Base-by-base conservation (phyloP, 768 basidiomycete genomes). In the Mycena latifolia region DNA sequence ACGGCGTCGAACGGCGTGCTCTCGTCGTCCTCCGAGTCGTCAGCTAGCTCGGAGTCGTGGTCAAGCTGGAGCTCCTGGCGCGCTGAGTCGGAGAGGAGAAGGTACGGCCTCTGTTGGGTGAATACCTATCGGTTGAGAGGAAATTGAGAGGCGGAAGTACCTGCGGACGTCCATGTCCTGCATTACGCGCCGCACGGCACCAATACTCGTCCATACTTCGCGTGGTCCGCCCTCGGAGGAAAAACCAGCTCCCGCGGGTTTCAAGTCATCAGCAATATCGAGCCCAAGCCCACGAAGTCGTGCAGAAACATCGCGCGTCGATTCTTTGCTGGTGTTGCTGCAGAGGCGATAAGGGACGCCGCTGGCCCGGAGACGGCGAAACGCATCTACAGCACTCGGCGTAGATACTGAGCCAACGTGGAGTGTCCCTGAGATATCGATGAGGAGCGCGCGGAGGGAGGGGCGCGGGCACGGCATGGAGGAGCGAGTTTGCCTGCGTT, bases 261-360 rank as follows among this genome's bases (percentile, higher is more conserved):
- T n/a, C n/a, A n/a, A n/a, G n/a, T n/a, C n/a, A 18, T 67, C 71
- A 2, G 47, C 70, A 2, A 87, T 73, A 15, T 82, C 79, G 65
- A 92, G 84, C 0, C 89, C 88, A 66, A 89, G 84, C 0, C 72
- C 68, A 0, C 69, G 56, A 69, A 92, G 78, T 24, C 81, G 78
- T 2, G 59, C 58, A n/a, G 85, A 67, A 8, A 92, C 74, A 5
- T 77, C 78, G 4, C 57, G 46, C 0, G 81, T 85, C 0, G 88
- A 87, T 67, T 91, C 89, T 65, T 91, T 89, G 73, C 88, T 89
- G 0, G 88, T 88, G 72, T 92, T 92, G 54, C 88, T 91, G 73
- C 92, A 91, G 62, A 86, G 78, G 28, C 86, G 79, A 76, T 89
- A 81, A 10, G 85, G 82, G 10, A 85, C 69, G 3, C 65, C 61